Percentiles rank a stretch among this genome's conserved stretches.
phyloP scores from a whole-genome alignment of 192 early-diverging fungal genomes.

The Dimargaris cristalligena region DNA sequence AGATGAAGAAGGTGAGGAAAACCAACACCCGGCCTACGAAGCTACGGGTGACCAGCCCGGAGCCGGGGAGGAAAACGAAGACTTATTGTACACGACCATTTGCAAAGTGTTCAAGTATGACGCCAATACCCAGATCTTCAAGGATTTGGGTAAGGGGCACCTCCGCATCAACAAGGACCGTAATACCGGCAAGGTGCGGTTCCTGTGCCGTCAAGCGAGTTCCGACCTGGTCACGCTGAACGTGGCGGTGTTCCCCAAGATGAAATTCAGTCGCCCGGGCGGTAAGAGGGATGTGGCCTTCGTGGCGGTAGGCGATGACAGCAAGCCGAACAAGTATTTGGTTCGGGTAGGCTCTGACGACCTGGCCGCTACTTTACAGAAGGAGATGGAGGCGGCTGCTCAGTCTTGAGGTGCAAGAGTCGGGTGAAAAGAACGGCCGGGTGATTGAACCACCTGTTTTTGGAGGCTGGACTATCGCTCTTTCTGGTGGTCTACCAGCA shows the following conservation, averaged over 20 bases:
- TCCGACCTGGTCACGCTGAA: constrained; percentile 29
- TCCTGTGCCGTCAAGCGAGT: constrained; percentile 29
- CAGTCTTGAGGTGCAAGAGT: no score
- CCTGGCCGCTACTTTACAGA: no score
- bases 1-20: constrained; percentile 5
- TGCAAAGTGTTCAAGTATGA: constrained; percentile 27
- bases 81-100: constrained; percentile 19
- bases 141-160: constrained; percentile 24
- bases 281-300: constrained; percentile 23
- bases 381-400: no score
- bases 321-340: constrained; percentile 18
- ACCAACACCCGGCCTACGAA: constrained; percentile 8
- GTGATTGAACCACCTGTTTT: no score
- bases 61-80: constrained; percentile 29
- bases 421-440: no score
- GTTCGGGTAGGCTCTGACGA: no score
- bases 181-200: constrained; percentile 15
- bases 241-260: constrained; percentile 24
- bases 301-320: constrained; percentile 16
- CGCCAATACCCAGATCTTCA: constrained; percentile 15
- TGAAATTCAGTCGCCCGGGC: constrained; percentile 18
- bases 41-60: constrained; percentile 13
- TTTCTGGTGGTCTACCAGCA: no score
- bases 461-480: no score
- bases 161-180: constrained; percentile 13